These are phyloP conservation scores for Paramarasmius palmivorus DNA, from an alignment of 1,284 basidiomycete genomes.

Conservation along the genomic window DNA sequence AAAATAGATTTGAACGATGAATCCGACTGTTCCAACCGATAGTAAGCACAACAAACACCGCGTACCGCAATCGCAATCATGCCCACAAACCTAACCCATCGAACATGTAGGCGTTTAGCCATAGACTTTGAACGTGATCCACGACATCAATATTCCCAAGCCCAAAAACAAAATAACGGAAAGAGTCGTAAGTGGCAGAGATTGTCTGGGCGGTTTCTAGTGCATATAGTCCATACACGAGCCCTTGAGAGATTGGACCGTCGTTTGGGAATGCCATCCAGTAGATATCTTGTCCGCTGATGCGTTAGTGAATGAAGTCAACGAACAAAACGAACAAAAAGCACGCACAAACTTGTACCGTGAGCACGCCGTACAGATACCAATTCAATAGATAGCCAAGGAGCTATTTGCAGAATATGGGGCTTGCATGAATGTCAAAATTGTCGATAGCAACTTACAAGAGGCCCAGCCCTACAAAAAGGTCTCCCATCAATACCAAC, in stretches of 20 bases:
- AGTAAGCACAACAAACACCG: too few relatives aligned
- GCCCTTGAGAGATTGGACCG: not conserved
- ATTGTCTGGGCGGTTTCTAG: constrained; percentile 5
- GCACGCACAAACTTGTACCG: constrained; percentile 3
- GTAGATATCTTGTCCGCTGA: not conserved
- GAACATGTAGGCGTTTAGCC: too few relatives aligned
- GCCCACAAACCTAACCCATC: too few relatives aligned
- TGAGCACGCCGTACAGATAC: constrained; percentile 2
- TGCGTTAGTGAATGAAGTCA: not conserved
- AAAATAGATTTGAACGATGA: too few relatives aligned
- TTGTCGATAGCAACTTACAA: too few relatives aligned
- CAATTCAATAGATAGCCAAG: constrained; percentile 7
- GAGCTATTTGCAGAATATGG: not conserved
- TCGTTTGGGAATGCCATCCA: constrained; percentile 5
- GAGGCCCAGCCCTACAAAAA: too few relatives aligned
- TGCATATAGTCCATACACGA: constrained; percentile 1
- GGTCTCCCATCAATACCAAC: too few relatives aligned
- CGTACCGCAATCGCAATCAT: not conserved
- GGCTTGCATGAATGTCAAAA: too few relatives aligned
- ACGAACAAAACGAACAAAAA: too few relatives aligned
- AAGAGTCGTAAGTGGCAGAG: not conserved
- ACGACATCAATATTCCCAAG: not conserved
- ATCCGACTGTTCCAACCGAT: too few relatives aligned
- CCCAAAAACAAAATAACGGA: not conserved
- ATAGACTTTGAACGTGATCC: not conserved